Percentiles rank a stretch among this genome's conserved stretches.
Evolutionary conservation across 2,329 filamentous ascomycete genomes (phyloP).

Genomic region (Botryosphaeria dothidea): DNA sequence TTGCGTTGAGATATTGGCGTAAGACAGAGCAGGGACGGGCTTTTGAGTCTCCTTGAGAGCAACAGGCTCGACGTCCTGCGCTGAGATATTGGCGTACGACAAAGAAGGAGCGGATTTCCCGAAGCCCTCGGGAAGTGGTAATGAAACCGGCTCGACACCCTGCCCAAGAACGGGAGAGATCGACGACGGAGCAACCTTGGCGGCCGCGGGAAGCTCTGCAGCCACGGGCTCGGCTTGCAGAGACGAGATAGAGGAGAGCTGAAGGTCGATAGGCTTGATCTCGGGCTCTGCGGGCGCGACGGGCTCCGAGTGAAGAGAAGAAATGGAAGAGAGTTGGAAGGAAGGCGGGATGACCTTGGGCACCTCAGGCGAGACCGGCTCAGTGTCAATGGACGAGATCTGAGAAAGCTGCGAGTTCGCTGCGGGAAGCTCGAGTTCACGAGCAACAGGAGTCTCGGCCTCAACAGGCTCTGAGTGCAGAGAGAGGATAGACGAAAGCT

Average conservation of each 20-base stretch:
- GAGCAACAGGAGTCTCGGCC: background rate
- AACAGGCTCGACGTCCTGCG: conserved; percentile 35
- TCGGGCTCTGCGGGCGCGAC: conserved; percentile 10
- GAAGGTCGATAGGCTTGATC: conserved; percentile 17
- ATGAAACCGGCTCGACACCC: conserved; percentile 11
- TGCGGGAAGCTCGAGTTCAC: background rate
- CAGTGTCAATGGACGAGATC: conserved; percentile 13
- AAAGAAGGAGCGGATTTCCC: conserved; percentile 21
- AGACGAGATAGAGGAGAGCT: conserved; percentile 23
- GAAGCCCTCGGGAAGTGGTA: conserved; percentile 9
- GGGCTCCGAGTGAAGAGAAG: conserved; percentile 22
- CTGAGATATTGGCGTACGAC: conserved; percentile 30
- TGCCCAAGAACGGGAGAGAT: conserved; percentile 9
- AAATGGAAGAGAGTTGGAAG: conserved; percentile 6
- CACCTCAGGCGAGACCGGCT: conserved; percentile 22
- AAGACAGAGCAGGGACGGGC: conserved; percentile 22
- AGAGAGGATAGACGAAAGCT: conserved; percentile 10
- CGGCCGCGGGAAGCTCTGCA: conserved; percentile 26
- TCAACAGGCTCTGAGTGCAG: conserved; percentile 16
- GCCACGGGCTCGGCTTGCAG: conserved; percentile 27
- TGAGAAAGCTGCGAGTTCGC: conserved; percentile 10
- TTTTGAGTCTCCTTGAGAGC: background rate
- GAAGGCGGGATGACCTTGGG: background rate
- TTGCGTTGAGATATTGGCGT: conserved; percentile 32
- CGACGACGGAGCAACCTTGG: background rate